Evolutionary conservation across 371 early-diverging fungal genomes (phyloP), one percentile per base, ranked within the genome.

Genomic region (Lichtheimia hyalospora): DNA sequence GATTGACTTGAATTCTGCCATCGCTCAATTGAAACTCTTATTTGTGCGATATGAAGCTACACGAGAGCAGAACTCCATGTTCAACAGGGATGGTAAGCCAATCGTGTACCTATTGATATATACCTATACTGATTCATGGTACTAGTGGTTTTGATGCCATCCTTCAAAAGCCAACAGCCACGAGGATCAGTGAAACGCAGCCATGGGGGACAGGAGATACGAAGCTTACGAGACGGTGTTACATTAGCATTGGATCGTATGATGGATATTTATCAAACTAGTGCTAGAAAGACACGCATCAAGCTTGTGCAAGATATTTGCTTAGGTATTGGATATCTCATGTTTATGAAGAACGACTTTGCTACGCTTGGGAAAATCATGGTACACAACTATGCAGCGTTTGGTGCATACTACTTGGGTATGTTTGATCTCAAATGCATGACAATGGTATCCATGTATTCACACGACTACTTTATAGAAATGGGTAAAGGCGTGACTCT

Each of bases 401-500:
- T 61, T 4, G 64, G 68, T 27, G 50, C 71, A 7, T 77, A 77
- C 52, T 77, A 74, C 52, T 46, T 75, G 18, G 69, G 71, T 68
- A 64, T 5, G 60, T 48, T 20, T 6, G 13, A 42, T 42, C 12
- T 15, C 20, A 24, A 21, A 1, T 2, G 54, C 16, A 18, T 53
- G 5, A 23, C 8, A 18, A 46, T 40, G 16, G 5, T 27, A 34
- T 20, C 2, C 5, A 8, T 8, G 5, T 27, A 34, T 20, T 4
- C 5, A 8, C 6, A 34, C 20, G 8, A 21, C n/a, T 18, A 23
- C 25, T 25, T 5, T 25, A n/a, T 66, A 61, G 81, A 83, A 54
- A 80, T 80, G 75, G 71, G 79, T 0, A 82, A 83, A 25, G 77
- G 75, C 0, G 49, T 84, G 5, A 71, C 71, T 1, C 63, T 79